A percentile compares a stretch with the other conserved stretches of the same genome.
These are phyloP conservation scores for Fraxinus floribunda DNA, from an alignment of 305 asterid species.

Conservation along the genomic window DNA sequence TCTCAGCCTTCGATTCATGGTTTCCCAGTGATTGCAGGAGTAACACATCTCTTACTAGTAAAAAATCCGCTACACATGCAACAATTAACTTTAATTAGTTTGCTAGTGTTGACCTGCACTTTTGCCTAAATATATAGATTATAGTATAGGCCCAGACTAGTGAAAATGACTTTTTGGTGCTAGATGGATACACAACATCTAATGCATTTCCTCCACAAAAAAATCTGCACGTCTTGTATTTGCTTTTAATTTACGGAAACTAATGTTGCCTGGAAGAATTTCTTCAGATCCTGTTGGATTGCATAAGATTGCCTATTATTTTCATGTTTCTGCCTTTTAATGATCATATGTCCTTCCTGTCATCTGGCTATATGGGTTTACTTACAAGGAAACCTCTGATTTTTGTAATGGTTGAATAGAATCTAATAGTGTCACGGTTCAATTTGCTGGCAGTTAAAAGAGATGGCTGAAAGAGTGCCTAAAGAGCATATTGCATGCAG, in stretches of 20 bases:
- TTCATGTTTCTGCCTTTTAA: background rate
- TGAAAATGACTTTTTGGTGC: background rate
- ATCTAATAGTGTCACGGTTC: conserved; percentile 13
- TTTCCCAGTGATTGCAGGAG: background rate
- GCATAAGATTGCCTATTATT: background rate
- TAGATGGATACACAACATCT: background rate
- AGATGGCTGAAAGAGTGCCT: conserved; percentile 50
- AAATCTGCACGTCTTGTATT: background rate
- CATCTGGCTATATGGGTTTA: background rate
- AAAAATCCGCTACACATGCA: background rate
- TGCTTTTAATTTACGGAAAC: background rate
- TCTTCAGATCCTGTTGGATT: background rate
- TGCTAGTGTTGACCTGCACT: background rate
- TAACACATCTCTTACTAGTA: background rate
- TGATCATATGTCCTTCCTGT: background rate
- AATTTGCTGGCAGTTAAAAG: conserved; percentile 58
- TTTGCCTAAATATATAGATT: background rate
- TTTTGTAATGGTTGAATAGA: background rate
- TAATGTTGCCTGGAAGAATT: background rate
- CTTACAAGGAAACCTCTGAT: background rate
- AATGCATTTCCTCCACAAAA: background rate
- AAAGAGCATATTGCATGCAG: conserved; percentile 32
- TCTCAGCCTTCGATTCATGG: background rate
- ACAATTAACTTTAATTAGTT: background rate
- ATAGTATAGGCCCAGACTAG: background rate